Evolutionary conservation across 2,329 filamentous ascomycete species (phyloP).

Genomic region (Escovopsis sp.): DNA sequence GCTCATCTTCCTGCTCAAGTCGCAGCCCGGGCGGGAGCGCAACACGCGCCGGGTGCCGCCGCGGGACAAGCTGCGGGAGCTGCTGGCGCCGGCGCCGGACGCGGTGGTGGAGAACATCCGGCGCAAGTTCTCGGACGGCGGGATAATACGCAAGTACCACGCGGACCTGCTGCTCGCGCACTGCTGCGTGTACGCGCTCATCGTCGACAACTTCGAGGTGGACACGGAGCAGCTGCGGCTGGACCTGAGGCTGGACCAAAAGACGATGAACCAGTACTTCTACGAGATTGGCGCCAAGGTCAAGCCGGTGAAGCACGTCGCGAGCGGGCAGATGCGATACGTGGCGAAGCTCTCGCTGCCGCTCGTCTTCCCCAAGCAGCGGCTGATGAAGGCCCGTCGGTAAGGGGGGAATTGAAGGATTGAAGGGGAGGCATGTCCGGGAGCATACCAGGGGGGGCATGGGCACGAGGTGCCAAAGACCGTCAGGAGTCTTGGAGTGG

Average conservation of each 20-base stretch:
- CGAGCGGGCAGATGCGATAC: constrained; percentile 37
- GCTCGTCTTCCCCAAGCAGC: constrained; percentile 62
- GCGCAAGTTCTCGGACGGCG: constrained; percentile 51
- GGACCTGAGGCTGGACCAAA: constrained; percentile 59
- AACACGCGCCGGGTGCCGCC: constrained; percentile 39
- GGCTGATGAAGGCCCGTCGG: constrained; percentile 17
- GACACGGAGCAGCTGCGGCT: constrained; percentile 55
- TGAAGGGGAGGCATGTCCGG: too few relatives aligned
- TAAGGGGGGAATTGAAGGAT: background rate
- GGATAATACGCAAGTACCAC: constrained; percentile 56
- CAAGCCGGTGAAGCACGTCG: constrained; percentile 44
- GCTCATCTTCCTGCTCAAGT: constrained; percentile 35
- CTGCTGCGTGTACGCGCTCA: constrained; percentile 54
- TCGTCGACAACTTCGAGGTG: constrained; percentile 59
- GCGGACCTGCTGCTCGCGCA: constrained; percentile 59
- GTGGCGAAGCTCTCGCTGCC: constrained; percentile 65
- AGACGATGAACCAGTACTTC: constrained; percentile 58
- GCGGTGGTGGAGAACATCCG: constrained; percentile 51
- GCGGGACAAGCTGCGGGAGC: constrained; percentile 45
- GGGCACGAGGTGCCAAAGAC: too few relatives aligned
- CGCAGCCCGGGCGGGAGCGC: constrained; percentile 31
- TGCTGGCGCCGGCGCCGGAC: constrained; percentile 43
- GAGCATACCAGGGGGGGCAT: too few relatives aligned
- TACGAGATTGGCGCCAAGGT: constrained; percentile 60
- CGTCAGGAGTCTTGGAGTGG: too few relatives aligned